Percentiles rank a stretch among this genome's conserved stretches.
These are phyloP conservation scores for Ophiostoma angusticollis DNA, from an alignment of 2,329 filamentous ascomycete genomes.

Conservation along the genomic window DNA sequence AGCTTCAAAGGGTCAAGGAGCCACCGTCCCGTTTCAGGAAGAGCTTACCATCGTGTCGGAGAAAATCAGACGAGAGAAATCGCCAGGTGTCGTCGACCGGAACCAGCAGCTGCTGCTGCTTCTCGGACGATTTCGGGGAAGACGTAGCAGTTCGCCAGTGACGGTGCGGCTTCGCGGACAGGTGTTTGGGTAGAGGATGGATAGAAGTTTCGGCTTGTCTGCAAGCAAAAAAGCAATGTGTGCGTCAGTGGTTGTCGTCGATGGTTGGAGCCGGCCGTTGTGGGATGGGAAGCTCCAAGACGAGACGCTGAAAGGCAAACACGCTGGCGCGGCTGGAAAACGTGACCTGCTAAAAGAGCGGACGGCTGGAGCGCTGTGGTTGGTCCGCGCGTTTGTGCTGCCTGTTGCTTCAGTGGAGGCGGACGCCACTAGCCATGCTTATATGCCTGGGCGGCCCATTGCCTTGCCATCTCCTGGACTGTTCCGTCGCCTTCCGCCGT, in stretches of 20 bases:
- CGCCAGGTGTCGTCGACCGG: no score
- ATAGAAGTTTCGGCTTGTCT: no score
- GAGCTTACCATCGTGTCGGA: constrained; percentile 1
- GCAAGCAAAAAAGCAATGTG: no score
- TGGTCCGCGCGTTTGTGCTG: constrained; percentile 10
- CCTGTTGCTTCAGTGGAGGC: constrained; percentile 3
- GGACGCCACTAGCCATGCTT: neutral
- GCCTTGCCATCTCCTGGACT: no score
- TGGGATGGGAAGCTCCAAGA: no score
- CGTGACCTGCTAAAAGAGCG: constrained; percentile 15
- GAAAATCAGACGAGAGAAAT: constrained; percentile 7
- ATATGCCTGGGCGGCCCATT: no score
- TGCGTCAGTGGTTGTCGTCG: constrained; percentile 1
- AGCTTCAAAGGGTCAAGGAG: constrained; percentile 18
- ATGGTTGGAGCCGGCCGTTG: no score
- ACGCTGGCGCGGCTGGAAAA: constrained; percentile 22
- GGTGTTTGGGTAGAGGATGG: no score
- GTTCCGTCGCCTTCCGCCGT: no score
- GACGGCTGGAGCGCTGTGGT: neutral
- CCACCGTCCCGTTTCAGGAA: neutral
- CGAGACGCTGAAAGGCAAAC: no score
- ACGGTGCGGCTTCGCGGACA: no score
- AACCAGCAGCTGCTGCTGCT: constrained; percentile 1
- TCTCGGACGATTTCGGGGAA: neutral
- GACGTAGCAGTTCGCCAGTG: no score